Base-by-base conservation (phyloP, 768 basidiomycete species). In the Rhizopogon vesiculosus region DNA sequence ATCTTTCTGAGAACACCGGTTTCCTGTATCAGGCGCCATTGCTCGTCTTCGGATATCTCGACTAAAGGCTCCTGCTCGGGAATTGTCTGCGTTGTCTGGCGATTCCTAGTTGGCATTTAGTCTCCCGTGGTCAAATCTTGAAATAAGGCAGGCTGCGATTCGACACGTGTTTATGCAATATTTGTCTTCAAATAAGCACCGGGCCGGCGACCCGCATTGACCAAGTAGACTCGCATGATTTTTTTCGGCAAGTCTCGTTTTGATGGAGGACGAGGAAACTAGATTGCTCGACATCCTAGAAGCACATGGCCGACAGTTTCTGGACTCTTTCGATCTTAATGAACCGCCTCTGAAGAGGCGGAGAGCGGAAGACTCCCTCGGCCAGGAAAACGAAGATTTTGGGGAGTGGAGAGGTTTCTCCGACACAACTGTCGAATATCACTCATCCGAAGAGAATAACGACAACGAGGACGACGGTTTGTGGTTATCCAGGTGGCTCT, bases 21-120 rank as follows among this genome's bases (percentile, higher is more conserved):
- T 58, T 89, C 76, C 9, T 82, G 79, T 61, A 91, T 79, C 39
- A 92, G 69, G 12, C 89, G 81, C 87, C 85, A 86, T 76, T 91
- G 82, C 66, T 92, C 90, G 1, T 86, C 83, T 64, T 89, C 83
- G 3, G 87, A 66, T 39, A 92, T 83, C 39, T 85, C 78, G 43
- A 79, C 56, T n/a, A 62, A 50, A 53, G 62, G 62, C 54, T 56
- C 60, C 31, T 60, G 56, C 31, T 28, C 55, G 28, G 59, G 38
- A 35, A 55, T 45, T 51, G 51, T 35, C 42, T 56, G 61, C 44
- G 46, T 16, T 28, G 50, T 58, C 49, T 68, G 66, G 57, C 64
- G 64, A 35, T 56, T 68, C 56, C 48, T 68, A 33, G 31, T 33
- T 33, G 31, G 31, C 31, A 33, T 33, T 33, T 10, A 10, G 31